These are phyloP conservation scores for Solanum etuberosum DNA, from an alignment of 257 asterid genomes.

Conservation along the genomic window DNA sequence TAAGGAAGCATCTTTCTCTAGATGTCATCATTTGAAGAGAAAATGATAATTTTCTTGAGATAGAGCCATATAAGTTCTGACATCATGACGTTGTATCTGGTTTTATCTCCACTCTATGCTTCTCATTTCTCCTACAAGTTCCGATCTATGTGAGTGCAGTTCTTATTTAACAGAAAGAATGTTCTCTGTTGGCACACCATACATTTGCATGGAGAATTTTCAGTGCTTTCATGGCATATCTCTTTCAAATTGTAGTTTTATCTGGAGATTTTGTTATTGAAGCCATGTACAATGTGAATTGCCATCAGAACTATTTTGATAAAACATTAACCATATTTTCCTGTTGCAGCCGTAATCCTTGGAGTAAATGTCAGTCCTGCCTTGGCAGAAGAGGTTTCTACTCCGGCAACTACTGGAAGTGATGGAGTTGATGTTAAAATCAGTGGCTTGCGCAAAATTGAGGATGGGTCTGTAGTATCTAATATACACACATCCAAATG, in stretches of 20 bases:
- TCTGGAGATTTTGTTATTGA: background rate
- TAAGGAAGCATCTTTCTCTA: background rate
- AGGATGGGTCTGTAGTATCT: slow-evolving; percentile 74
- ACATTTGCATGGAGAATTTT: background rate
- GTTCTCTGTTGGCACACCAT: background rate
- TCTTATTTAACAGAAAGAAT: background rate
- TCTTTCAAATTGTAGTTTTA: background rate
- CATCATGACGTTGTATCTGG: background rate
- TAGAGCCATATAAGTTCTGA: background rate
- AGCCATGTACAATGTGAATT: background rate
- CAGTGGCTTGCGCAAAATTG: slow-evolving; percentile 42
- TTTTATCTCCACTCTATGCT: background rate
- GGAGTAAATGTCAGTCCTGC: slow-evolving; percentile 43
- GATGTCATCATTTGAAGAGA: background rate
- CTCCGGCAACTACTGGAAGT: slow-evolving; percentile 26
- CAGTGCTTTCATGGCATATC: background rate
- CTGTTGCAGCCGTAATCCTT: slow-evolving; percentile 42
- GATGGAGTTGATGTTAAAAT: slow-evolving; percentile 21
- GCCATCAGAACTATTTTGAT: background rate
- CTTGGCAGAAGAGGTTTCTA: slow-evolving; percentile 57
- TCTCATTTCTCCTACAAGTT: background rate
- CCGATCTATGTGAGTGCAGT: background rate
- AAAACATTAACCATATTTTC: background rate
- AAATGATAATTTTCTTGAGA: background rate
- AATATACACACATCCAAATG: slow-evolving; percentile 90